Conservation (phyloP, 805 yeast genomes). For the Metschnikowia cubensis region DNA sequence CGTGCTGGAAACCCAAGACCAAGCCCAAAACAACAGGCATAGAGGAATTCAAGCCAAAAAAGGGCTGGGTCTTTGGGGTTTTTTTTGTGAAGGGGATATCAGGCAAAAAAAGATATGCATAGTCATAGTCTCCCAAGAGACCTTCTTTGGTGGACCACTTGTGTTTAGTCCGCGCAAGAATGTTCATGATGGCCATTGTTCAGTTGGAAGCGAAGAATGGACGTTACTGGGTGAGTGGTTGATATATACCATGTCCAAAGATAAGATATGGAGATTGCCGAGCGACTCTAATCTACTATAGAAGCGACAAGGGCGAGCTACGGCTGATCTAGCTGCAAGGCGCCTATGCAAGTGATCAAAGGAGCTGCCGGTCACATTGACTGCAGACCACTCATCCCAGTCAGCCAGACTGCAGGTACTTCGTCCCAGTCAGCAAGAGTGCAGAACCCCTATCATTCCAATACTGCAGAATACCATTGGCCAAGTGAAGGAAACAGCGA, state of each 20-base stretch:
- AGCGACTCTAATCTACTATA: background rate
- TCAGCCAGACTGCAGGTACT: too few species aligned
- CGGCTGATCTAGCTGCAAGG: background rate
- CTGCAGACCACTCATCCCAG: too few species aligned
- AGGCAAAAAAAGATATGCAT: slow-evolving; percentile 11
- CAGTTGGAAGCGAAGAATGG: background rate
- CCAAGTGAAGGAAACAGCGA: too few species aligned
- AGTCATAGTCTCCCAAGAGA: slow-evolving; percentile 12
- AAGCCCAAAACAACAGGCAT: slow-evolving; percentile 13
- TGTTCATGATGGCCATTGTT: too few species aligned
- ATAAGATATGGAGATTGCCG: slow-evolving; percentile 1
- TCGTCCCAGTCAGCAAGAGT: too few species aligned
- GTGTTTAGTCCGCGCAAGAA: slow-evolving; percentile 1
- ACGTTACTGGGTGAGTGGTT: background rate
- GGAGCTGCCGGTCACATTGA: background rate
- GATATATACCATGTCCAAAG: background rate
- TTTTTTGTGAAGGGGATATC: slow-evolving; percentile 9
- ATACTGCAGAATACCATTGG: too few species aligned
- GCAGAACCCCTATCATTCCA: too few species aligned
- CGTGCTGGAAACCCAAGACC: slow-evolving; percentile 12
- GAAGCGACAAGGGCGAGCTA: background rate
- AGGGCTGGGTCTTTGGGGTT: slow-evolving; percentile 12
- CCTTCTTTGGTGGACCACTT: slow-evolving; percentile 11
- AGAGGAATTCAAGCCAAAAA: slow-evolving; percentile 10
- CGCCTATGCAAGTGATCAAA: background rate